Evolutionary conservation across 2,329 filamentous ascomycete genomes (phyloP), one percentile per base, ranked within the genome.

Genomic region (Rasamsonia emersonii): DNA sequence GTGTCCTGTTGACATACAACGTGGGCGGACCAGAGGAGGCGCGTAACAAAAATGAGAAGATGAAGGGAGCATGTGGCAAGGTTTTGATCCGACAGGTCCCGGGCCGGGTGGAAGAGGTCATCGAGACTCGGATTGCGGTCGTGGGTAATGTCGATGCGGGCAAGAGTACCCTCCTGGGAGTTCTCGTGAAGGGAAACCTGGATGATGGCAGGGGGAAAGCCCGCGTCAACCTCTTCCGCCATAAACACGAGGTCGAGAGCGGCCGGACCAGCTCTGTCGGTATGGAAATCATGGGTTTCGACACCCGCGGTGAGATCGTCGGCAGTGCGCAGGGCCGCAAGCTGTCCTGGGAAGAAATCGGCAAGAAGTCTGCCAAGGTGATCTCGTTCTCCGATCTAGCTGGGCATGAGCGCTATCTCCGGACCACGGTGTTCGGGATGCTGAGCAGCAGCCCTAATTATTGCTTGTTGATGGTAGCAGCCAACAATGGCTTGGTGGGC

Each of bases 221-320:
- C 27, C 81, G 91, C 40, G 84, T 98, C 31, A 96, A 94, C 44
- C 76, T 98, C 9, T 98, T 98, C 63, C 77, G 91, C 10, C 91
- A 98, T 60, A 96, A 98, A 61, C 91, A 98, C 52, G 91, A 98
- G 62, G 82, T 96, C 24, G 91, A 98, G 61, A 91, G 84, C 28
- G 91, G 91, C 2, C 75, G 91, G 43, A 98, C 91, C 7, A 94
- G 86, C 54, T 95, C 88, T 0, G 91, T 98, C 1, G 89, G 91
- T 24, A 93, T 96, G 88, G 91, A 98, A 59, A 96, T 96, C 40
- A 86, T 96, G 81, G 91, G 91, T 2, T 98, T 95, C 47, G 86
- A 96, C 58, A 86, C 82, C 30, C 73, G 74, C 34, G 89, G 91
- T 17, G 76, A 88, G 16, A 81, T 94, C 17, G 74, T 96, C 10